A percentile compares a stretch with the other conserved stretches of the same genome.
Evolutionary conservation across 306 rosid species (phyloP).

Genomic region (Corylus americana): DNA sequence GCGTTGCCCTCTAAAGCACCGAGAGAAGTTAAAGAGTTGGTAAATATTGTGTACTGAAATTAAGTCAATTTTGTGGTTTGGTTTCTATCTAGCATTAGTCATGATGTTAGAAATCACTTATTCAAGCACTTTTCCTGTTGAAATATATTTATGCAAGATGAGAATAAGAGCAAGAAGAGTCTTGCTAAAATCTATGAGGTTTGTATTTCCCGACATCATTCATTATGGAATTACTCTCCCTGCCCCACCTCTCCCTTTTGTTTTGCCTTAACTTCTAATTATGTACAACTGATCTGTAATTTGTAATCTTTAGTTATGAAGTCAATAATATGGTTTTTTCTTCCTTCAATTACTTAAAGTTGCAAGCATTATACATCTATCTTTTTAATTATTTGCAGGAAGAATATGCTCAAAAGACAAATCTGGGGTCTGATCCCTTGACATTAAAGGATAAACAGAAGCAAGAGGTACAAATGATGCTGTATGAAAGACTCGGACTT

Average conservation of each 20-base stretch:
- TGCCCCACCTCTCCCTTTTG: neutral
- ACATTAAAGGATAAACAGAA: constrained; percentile 71
- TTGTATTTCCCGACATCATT: constrained; percentile 33
- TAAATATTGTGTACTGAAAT: constrained; percentile 35
- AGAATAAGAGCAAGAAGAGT: constrained; percentile 88
- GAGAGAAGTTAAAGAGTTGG: constrained; percentile 75
- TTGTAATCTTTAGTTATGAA: neutral
- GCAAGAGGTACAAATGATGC: constrained; percentile 60
- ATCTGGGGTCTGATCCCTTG: constrained; percentile 55
- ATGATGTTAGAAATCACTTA: constrained; percentile 16
- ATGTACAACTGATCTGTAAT: neutral
- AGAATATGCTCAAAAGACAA: constrained; percentile 72
- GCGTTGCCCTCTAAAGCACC: constrained; percentile 66
- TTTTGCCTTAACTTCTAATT: neutral
- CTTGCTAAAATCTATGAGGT: constrained; percentile 92
- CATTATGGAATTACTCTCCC: constrained; percentile 21
- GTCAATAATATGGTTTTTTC: neutral
- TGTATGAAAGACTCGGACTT: neutral
- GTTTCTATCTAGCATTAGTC: constrained; percentile 15
- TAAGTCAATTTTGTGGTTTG: constrained; percentile 23
- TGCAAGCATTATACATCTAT: neutral
- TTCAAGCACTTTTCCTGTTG: constrained; percentile 16
- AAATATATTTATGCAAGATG: constrained; percentile 54
- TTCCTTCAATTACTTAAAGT: neutral
- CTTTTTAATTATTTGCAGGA: constrained; percentile 55